Base-by-base conservation (phyloP, 2,329 filamentous ascomycete species). In the Fusarium annulatum region DNA sequence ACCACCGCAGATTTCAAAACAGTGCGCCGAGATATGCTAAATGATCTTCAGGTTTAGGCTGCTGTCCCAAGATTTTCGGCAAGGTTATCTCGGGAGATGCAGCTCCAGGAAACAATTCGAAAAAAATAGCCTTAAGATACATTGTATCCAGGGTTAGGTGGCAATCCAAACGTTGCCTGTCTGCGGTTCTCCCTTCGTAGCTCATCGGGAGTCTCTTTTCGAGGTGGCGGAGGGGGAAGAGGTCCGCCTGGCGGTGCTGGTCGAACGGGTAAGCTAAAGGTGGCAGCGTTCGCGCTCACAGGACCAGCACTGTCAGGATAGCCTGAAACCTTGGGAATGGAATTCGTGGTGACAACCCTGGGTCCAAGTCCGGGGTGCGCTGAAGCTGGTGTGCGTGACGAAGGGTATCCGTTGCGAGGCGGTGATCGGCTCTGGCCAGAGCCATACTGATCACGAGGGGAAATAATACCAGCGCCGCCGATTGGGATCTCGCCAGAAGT, bases 401-500 rank as follows among this genome's bases (percentile, higher is more conserved):
- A 85, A 72, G 82, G 81, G 61, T 82, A 77, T 49, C 88, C 86
- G 69, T 86, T 86, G 73, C 87, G 84, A 69, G 86, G 86, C 42
- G 88, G 87, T 43, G 88, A 88, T 75, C 87, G 85, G 77, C 82
- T 86, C 71, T 85, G 81, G 73, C 82, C 75, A 69, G 85, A 84
- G 60, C 79, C 79, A 76, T 83, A 80, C 73, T 85, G 84, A 73
- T 89, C 87, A 76, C 85, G 85, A 63, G 88, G 88, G 43, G 88
- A 88, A 70, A 87, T 82, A 74, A 90, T 88, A 38, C 83, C 83
- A 64, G 86, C 87, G 38, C 88, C 88, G 57, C 85, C 88, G 68
- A 94, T 90, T 43, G 91, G 91, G 67, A 94, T 94, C 76, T 94
- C 91, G 66, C 91, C 91, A 61, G 92, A 93, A 16, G 91, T 93